Evolutionary conservation across 108 stramenopile genomes (phyloP), one percentile per base, ranked within the genome.

Genomic region (Parmales sp.): DNA sequence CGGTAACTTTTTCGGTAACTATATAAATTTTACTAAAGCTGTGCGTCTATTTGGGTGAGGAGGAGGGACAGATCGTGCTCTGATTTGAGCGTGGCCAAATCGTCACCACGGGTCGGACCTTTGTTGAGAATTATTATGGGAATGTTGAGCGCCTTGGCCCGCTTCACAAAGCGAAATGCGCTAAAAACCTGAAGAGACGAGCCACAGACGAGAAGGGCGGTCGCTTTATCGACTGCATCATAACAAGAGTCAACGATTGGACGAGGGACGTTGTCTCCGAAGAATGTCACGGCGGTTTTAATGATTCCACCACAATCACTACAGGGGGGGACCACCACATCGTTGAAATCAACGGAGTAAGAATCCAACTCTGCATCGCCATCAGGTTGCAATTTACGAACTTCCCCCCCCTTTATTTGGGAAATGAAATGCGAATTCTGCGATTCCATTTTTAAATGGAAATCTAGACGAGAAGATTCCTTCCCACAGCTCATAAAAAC

Each of bases 281-380:
- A 80, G 45, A 84, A 84, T 8, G 79, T 75, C 20, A 84, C 82
- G 11, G 37, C 77, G 20, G 83, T 81, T 76, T 81, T 84, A 31
- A 84, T 66, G 2, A 76, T 6, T 9, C 70, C 63, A 19, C 81
- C 78, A 37, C 78, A 82, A n/a, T 16, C 29, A 29, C 25, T 5
- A 36, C 78, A 81, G 8, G 39, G 37, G 36, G 76, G 75, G 23
- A 82, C 72, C n/a, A n/a, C n/a, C 26, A 68, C 73, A 25, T 43
- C 60, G 1, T 20, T 66, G 31, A 36, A 39, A 20, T 76, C 75
- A 19, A 82, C 25, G n/a, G n/a, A n/a, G n/a, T n/a, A n/a, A n/a
- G n/a, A n/a, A n/a, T n/a, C n/a, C n/a, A n/a, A n/a, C 16, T 78
- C 74, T n/a, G 73, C 81, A 36, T 83, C 82, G 2, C 81, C 82